Evolutionary conservation across 768 basidiomycete genomes (phyloP).

Genomic region (Macrolepiota fuliginosa): DNA sequence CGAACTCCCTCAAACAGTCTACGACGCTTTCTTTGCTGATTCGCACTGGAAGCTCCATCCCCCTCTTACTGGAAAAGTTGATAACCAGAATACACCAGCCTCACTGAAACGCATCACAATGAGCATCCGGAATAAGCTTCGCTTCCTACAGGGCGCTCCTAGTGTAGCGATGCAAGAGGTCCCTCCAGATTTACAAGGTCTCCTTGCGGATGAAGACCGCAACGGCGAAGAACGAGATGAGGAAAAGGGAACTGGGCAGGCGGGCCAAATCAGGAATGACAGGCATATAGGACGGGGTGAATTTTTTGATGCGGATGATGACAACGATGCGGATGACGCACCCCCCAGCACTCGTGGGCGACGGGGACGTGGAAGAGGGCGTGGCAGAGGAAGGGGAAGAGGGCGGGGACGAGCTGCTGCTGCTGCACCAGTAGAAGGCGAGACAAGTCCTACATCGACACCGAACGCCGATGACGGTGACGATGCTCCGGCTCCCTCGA

Average conservation of each 20-base stretch:
- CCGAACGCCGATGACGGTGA: slow-evolving; percentile 20
- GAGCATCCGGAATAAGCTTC: slow-evolving; percentile 80
- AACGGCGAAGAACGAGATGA: slow-evolving; percentile 70
- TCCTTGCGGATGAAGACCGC: slow-evolving; percentile 70
- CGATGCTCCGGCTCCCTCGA: slow-evolving; percentile 17
- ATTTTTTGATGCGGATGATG: slow-evolving; percentile 71
- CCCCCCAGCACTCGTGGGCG: slow-evolving; percentile 23
- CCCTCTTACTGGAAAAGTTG: slow-evolving; percentile 85
- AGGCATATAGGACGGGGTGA: slow-evolving; percentile 59
- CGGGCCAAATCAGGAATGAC: slow-evolving; percentile 56
- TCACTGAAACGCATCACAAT: slow-evolving; percentile 87
- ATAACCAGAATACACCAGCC: slow-evolving; percentile 86
- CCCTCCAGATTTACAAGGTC: slow-evolving; percentile 83
- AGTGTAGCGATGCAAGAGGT: slow-evolving; percentile 96
- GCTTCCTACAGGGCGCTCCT: slow-evolving; percentile 95
- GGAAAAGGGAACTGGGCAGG: slow-evolving; percentile 53
- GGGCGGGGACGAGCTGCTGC: slow-evolving; percentile 14
- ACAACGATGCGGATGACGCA: slow-evolving; percentile 51
- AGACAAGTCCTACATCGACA: slow-evolving; percentile 16
- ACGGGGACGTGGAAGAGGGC: slow-evolving; percentile 18
- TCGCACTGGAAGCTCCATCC: slow-evolving; percentile 93
- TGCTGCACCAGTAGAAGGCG: slow-evolving; percentile 6
- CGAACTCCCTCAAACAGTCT: slow-evolving; percentile 84
- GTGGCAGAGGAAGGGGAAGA: slow-evolving; percentile 24
- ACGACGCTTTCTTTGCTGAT: slow-evolving; percentile 91